Conservation (phyloP, 2,329 filamentous ascomycete genomes). For the Claviceps fusiformis region DNA sequence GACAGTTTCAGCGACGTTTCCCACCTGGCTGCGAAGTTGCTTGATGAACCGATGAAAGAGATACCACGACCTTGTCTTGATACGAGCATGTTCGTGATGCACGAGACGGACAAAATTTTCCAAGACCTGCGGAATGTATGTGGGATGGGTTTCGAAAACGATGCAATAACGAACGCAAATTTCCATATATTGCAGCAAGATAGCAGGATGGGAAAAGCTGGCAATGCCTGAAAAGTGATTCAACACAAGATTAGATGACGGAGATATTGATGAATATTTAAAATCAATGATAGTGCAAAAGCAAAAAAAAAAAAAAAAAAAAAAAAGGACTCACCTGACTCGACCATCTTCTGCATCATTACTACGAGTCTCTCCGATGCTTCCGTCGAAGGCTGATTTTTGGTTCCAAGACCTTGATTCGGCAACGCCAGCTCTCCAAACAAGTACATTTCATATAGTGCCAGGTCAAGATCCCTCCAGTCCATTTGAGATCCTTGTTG, state of each 20-base stretch:
- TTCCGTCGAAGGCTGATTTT: conserved; percentile 65
- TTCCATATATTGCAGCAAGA: conserved; percentile 95
- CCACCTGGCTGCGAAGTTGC: conserved; percentile 69
- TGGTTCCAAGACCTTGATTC: conserved; percentile 73
- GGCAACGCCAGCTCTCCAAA: conserved; percentile 91
- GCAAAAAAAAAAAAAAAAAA: not conserved
- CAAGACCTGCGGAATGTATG: conserved; percentile 72
- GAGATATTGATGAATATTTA: not conserved
- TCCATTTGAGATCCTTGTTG: conserved; percentile 63
- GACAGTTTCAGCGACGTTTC: conserved; percentile 79
- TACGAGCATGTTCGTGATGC: conserved; percentile 75
- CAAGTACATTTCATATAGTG: conserved; percentile 86
- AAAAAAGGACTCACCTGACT: conserved; percentile 55
- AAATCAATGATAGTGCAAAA: no score
- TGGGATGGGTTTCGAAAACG: conserved; percentile 77
- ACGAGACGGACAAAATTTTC: conserved; percentile 86
- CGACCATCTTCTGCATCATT: conserved; percentile 94
- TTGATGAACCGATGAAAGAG: conserved; percentile 88
- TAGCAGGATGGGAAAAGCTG: conserved; percentile 76
- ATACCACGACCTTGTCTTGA: conserved; percentile 91
- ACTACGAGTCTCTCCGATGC: conserved; percentile 71
- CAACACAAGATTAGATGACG: not conserved
- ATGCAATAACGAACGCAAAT: conserved; percentile 88
- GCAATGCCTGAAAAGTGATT: conserved; percentile 49
- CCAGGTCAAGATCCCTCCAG: conserved; percentile 90